Evolutionary conservation across 2,329 filamentous ascomycete species (phyloP).

Genomic region (Karstenula rhodostoma): DNA sequence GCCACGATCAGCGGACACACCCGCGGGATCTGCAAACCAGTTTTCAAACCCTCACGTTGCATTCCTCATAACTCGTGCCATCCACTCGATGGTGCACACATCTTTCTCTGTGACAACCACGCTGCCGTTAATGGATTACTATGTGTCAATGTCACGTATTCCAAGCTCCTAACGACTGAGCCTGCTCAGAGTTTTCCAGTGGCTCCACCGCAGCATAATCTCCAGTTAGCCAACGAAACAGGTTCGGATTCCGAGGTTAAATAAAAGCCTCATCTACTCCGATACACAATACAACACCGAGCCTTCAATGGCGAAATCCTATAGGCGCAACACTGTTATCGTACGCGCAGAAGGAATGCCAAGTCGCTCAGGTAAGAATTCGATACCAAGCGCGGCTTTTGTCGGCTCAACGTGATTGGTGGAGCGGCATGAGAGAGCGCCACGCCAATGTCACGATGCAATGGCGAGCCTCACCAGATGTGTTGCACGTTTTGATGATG

Average conservation of each 20-base stretch:
- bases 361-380: slow-evolving; percentile 15
- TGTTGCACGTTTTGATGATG: slow-evolving; percentile 11
- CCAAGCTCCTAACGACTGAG: neutral
- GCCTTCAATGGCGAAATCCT: neutral
- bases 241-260: neutral
- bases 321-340: slow-evolving; percentile 9
- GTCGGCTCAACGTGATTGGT: slow-evolving; percentile 17
- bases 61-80: slow-evolving; percentile 1
- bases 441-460: slow-evolving; percentile 13
- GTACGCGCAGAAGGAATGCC: slow-evolving; percentile 1
- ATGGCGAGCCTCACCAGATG: slow-evolving; percentile 12
- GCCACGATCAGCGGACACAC: slow-evolving; percentile 11
- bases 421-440: slow-evolving; percentile 3
- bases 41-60: neutral
- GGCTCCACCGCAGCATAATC: slow-evolving; percentile 19
- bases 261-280: slow-evolving; percentile 7
- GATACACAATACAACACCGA: slow-evolving; percentile 15
- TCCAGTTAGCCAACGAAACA: slow-evolving; percentile 11
- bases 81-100: slow-evolving; percentile 9
- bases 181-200: slow-evolving; percentile 16
- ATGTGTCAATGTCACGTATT: slow-evolving; percentile 18
- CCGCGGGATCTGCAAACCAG: neutral
- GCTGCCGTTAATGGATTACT: slow-evolving; percentile 18
- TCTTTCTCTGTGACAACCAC: slow-evolving; percentile 17
- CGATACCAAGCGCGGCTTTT: slow-evolving; percentile 10